Evolutionary conservation across 192 early-diverging fungal species (phyloP), one percentile per base, ranked within the genome.

Genomic region (Rhizophagus sp.): DNA sequence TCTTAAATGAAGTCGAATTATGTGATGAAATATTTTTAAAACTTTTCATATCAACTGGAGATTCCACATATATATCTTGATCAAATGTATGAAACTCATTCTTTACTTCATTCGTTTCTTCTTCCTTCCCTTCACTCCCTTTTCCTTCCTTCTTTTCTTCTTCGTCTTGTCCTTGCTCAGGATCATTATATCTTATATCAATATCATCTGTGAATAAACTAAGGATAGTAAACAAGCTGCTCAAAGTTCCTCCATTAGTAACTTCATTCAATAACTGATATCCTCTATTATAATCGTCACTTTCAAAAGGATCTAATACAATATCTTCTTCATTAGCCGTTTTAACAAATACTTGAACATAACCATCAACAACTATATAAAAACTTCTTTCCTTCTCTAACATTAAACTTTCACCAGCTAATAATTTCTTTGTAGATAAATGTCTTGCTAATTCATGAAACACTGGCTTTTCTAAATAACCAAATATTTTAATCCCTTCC

Each of bases 331-430:
- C 82, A 25, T 87, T 82, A 47, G 57, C 61, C 9, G 79, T 88
- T 82, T 93, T 91, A 39, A 97, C 89, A 86, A 89, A 98, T 12
- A 98, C 94, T 83, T 97, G 95, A 62, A 99, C 93, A 77, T 90
- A 87, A 36, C 98, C 98, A 71, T 99, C 98, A 24, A 98, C 94
- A 4, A 99, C 98, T 67, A 98, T 93, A 83, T 95, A 98, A 80
- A 99, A 99, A 62, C 91, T 94, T 25, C 88, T 86, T 78, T 95
- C 93, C 69, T 92, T 89, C 34, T 94, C 94, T 50, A 86, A 83
- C 80, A 93, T 91, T 82, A 95, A 88, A 41, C 90, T 92, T 77
- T 95, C 94, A 13, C 93, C 95, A 0, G 92, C 92, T 62, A 92
- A 82, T 64, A 94, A 78, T 25, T 90, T 87, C 25, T 91, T 90